Evolutionary conservation across 257 asterid genomes (phyloP), one percentile per base, ranked within the genome.

Genomic region (Solanum phureja): DNA sequence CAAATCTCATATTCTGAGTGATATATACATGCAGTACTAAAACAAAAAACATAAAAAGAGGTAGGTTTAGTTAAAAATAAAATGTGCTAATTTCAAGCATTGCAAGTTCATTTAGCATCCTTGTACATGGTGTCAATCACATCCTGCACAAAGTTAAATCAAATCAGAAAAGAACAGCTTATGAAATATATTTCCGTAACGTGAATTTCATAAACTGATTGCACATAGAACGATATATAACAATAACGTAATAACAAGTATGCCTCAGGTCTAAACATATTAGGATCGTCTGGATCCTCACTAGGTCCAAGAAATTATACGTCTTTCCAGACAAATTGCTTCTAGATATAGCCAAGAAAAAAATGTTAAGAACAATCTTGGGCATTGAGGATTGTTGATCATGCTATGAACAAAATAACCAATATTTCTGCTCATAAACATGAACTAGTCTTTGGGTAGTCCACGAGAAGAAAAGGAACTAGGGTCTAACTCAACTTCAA

Each of bases 101-200:
- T 60, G n/a, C 44, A 46, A 68, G 87, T 89, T 93, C 88, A 93
- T 90, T 95, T 95, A 64, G 86, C 85, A 90, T 90, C 89, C 95
- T 93, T 93, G 93, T 96, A 96, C 95, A 96, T 92, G 89, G 88
- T 66, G 91, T 95, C 96, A 74, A 97, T 93, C 23, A 87, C 93
- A 21, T 58, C 87, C 99, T 97, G 98, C 93, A 90, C 44, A 62
- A 29, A 46, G 18, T 46, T 27, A 8, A 79, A 79, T 27, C 16
- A 79, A 8, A 79, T 79, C 27, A 44, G 27, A 44, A 46, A 27
- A 13, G n/a, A 79, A 44, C 66, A 16, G 3, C 19, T 40, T 77
- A 7, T 42, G 19, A 37, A 75, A 76, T 76, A 0, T 8, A 9
- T 34, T 73, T 18, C 37, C 64, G 11, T 13, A 4, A 46, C 0